These are phyloP conservation scores for Globisporangium mamillatum DNA, from an alignment of 352 stramenopile species.

Conservation along the genomic window DNA sequence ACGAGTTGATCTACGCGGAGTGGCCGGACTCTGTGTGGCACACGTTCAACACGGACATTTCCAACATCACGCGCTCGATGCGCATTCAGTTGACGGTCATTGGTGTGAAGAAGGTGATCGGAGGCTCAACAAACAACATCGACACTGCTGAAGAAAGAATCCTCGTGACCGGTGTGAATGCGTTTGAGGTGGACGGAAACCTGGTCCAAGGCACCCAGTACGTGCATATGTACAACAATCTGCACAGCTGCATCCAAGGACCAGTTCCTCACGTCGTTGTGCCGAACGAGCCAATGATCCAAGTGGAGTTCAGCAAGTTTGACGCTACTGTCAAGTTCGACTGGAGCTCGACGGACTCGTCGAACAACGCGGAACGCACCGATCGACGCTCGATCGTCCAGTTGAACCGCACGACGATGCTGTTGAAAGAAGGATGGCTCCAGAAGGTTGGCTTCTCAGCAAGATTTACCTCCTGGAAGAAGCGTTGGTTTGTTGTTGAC, in stretches of 20 bases:
- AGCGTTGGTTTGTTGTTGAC: constrained; percentile 77
- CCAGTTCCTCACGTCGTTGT: constrained; percentile 73
- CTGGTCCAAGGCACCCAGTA: constrained; percentile 69
- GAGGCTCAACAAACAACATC: constrained; percentile 33
- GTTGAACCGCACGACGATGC: constrained; percentile 45
- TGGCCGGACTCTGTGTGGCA: constrained; percentile 78
- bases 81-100: constrained; percentile 72
- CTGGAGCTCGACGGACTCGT: constrained; percentile 38
- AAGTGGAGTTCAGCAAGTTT: constrained; percentile 69
- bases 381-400: constrained; percentile 55
- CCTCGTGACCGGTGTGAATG: constrained; percentile 78
- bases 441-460: constrained; percentile 80
- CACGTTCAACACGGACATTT: constrained; percentile 74
- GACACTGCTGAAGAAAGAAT: constrained; percentile 61
- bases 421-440: constrained; percentile 81
- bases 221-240: constrained; percentile 80
- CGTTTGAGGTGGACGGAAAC: constrained; percentile 74
- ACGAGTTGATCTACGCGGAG: constrained; percentile 68
- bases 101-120: constrained; percentile 68
- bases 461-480: constrained; percentile 67
- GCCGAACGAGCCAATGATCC: constrained; percentile 66
- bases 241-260: constrained; percentile 63
- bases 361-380: constrained; percentile 29
- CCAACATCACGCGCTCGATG: constrained; percentile 68
- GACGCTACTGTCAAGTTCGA: constrained; percentile 70